Evolutionary conservation across 2,329 filamentous ascomycete genomes (phyloP), one percentile per base, ranked within the genome.

Genomic region (Epichloe sibirici): DNA sequence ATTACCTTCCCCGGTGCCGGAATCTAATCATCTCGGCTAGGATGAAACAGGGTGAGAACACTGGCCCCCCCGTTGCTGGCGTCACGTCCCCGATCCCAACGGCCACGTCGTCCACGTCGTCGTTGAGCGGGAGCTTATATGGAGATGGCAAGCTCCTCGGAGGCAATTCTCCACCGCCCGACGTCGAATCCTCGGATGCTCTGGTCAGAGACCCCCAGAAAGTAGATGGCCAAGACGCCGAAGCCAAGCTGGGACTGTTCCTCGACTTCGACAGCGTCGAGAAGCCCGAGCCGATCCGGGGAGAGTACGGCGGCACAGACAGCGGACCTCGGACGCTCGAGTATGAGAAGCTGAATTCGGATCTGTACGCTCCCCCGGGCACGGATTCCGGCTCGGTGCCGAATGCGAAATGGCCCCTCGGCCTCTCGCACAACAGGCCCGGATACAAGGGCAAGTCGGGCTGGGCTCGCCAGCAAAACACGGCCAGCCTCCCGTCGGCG

Each of bases 391-490:
- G 78, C 54, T 56, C 71, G 58, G 64, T 75, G 1, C 63, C 69
- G 4, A 70, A 76, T 45, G 69, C 71, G 2, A 69, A 73, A 63
- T 82, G 79, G 78, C 75, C 77, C 0, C 65, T 82, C 57, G 76
- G 75, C 51, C 63, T 81, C 15, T 72, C 69, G 35, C 71, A 73
- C 49, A 76, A 75, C 55, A 66, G 73, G 25, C 62, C 71, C n/a
- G 75, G 75, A 7, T 63, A 64, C 28, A 63, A 71, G 15, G 57
- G 63, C 39, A 56, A 66, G 43, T 65, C 76, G 0, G 79, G 78
- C 15, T 82, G 72, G 77, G 72, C 76, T 40, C 66, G 76, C 2
- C 72, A 80, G 61, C 74, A 80, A 61, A 80, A 80, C 58, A 65
- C 60, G 0, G 64, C 63, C 1, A 74, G 77, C 9, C 69, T 82